Percentiles rank a stretch among this genome's conserved stretches.
Evolutionary conservation across 2,329 filamentous ascomycete species (phyloP).

Genomic region (Botrytis squamosa): DNA sequence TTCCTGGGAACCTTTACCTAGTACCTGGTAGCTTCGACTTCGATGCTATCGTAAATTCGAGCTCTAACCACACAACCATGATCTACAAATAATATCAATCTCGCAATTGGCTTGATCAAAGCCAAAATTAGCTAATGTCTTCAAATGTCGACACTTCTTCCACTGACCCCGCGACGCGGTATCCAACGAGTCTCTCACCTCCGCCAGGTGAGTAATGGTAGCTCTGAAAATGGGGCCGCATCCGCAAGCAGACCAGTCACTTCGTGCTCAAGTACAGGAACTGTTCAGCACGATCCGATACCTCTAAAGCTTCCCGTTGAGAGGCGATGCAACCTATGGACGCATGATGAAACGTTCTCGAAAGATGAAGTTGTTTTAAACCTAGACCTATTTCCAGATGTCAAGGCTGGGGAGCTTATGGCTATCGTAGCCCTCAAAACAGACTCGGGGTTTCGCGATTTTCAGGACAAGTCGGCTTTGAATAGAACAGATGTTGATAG

Average conservation of each 20-base stretch:
- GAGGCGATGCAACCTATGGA: constrained; percentile 39
- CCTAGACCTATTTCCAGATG: constrained; percentile 64
- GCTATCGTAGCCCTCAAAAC: constrained; percentile 64
- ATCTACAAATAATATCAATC: constrained; percentile 20
- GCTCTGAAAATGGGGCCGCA: constrained; percentile 27
- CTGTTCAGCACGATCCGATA: constrained; percentile 30
- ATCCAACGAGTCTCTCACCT: constrained; percentile 35
- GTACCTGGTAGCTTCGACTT: neutral
- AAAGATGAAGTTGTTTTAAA: constrained; percentile 80
- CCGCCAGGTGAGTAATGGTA: constrained; percentile 38
- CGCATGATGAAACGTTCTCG: constrained; percentile 67
- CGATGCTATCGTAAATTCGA: neutral
- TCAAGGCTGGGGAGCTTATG: constrained; percentile 67
- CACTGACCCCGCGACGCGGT: constrained; percentile 34
- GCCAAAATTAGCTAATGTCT: constrained; percentile 26
- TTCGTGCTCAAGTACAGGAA: constrained; percentile 32
- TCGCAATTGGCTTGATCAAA: constrained; percentile 4
- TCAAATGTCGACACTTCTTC: constrained; percentile 32
- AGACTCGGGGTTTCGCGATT: constrained; percentile 48
- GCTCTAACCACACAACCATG: constrained; percentile 26
- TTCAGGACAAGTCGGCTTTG: constrained; percentile 41
- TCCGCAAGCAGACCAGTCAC: constrained; percentile 31
- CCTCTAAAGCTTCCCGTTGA: constrained; percentile 29
- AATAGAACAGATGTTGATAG: constrained; percentile 30
- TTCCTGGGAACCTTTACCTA: neutral